Evolutionary conservation across 228 moss, liverwort and hornwort genomes (phyloP).

Genomic region (Sphagnum fallax): DNA sequence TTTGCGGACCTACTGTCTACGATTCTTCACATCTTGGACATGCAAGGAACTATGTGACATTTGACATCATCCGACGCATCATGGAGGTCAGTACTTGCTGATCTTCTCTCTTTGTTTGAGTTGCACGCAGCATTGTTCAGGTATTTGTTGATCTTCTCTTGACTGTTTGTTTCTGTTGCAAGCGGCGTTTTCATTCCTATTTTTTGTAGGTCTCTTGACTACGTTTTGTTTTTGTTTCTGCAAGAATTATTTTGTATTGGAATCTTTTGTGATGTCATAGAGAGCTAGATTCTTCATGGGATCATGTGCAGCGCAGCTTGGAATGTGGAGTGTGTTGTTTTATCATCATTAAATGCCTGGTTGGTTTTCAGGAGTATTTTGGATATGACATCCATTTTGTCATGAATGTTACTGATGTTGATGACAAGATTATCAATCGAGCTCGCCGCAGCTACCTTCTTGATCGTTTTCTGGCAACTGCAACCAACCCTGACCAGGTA

Average conservation of each 20-base stretch:
- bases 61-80: slow-evolving; percentile 88
- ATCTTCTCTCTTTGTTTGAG: background rate
- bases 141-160: slow-evolving; percentile 15
- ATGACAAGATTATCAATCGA: slow-evolving; percentile 88
- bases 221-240: background rate
- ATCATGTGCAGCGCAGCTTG: too few relatives aligned
- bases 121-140: slow-evolving; percentile 51
- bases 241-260: slow-evolving; percentile 44
- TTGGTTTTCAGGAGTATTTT: slow-evolving; percentile 66
- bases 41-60: slow-evolving; percentile 88
- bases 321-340: too few relatives aligned
- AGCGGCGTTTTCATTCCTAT: slow-evolving; percentile 62
- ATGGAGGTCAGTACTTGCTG: slow-evolving; percentile 48
- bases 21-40: slow-evolving; percentile 90
- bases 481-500: slow-evolving; percentile 52
- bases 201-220: background rate
- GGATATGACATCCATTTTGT: slow-evolving; percentile 67
- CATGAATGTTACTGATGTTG: slow-evolving; percentile 94
- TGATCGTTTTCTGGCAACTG: slow-evolving; percentile 46
- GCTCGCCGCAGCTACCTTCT: slow-evolving; percentile 75
- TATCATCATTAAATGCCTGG: too few relatives aligned
- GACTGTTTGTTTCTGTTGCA: background rate
- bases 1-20: slow-evolving; percentile 97
- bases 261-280: too few relatives aligned
- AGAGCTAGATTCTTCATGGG: too few relatives aligned